These are phyloP conservation scores for Orbilia ellipsospora DNA, from an alignment of 2,329 filamentous ascomycete genomes.

Conservation along the genomic window DNA sequence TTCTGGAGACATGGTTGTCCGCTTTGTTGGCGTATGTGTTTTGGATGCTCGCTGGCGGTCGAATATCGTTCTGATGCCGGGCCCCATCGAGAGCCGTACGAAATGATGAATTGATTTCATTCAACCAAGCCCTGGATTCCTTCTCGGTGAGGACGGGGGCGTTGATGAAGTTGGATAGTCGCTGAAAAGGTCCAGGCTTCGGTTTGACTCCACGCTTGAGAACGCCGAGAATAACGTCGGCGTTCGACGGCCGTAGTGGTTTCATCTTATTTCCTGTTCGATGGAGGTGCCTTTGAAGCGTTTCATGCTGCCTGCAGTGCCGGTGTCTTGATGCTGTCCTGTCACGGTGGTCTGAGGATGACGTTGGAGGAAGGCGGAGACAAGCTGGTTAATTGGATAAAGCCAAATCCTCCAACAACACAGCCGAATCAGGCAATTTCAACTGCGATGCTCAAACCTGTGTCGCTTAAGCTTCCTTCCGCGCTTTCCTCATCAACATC, in stretches of 20 bases:
- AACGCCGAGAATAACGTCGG: constrained; percentile 20
- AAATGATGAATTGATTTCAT: constrained; percentile 39
- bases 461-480: neutral
- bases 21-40: constrained; percentile 34
- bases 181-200: constrained; percentile 8
- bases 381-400: constrained; percentile 1
- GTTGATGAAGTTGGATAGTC: constrained; percentile 32
- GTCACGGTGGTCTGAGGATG: neutral
- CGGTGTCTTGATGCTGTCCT: neutral
- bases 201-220: constrained; percentile 1
- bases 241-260: constrained; percentile 8
- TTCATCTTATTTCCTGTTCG: constrained; percentile 27
- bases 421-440: neutral
- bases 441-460: neutral
- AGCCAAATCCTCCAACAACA: constrained; percentile 6
- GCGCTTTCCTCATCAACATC: neutral
- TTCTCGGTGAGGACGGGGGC: constrained; percentile 36
- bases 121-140: constrained; percentile 36
- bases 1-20: constrained; percentile 34
- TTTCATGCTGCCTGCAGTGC: neutral
- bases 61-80: constrained; percentile 26
- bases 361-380: constrained; percentile 8
- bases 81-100: constrained; percentile 29
- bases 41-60: constrained; percentile 27
- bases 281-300: neutral